Percentiles rank a stretch among this genome's conserved stretches.
phyloP scores from a whole-genome alignment of 106 monocot species.

The Chionographis japonica region DNA sequence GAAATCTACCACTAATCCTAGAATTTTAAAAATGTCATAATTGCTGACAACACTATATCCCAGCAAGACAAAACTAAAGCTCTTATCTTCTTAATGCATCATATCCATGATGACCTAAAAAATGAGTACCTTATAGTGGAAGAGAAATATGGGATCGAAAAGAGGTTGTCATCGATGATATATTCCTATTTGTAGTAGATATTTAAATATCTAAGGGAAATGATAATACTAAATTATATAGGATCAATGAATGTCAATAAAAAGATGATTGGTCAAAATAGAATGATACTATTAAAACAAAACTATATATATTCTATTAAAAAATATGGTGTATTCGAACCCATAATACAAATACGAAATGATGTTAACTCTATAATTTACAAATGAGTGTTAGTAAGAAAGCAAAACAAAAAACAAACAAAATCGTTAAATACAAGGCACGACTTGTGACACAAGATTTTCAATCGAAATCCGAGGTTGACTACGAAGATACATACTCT shows the following conservation, averaged over 20 bases:
- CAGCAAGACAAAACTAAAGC: too few species aligned
- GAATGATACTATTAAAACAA: not conserved
- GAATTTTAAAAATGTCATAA: too few species aligned
- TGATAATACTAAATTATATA: not conserved
- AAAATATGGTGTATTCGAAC: constrained; percentile 1
- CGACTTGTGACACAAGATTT: constrained; percentile 3
- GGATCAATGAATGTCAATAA: constrained; percentile 1
- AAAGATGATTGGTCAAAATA: not conserved
- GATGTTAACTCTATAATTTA: not conserved
- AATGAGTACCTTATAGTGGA: too few species aligned
- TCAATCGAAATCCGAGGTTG: not conserved
- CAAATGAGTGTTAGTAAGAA: not conserved
- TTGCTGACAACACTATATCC: too few species aligned
- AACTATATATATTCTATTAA: not conserved
- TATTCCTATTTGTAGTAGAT: too few species aligned
- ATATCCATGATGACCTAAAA: too few species aligned
- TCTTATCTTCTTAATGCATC: too few species aligned
- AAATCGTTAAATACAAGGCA: not conserved
- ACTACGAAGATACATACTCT: not conserved
- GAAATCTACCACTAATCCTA: too few species aligned
- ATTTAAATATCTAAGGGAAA: not conserved
- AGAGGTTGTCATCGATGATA: too few species aligned
- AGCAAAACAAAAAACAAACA: not conserved
- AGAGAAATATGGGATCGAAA: too few species aligned
- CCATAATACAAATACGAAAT: not conserved